phyloP scores from a whole-genome alignment of 73 alveolate genomes.

The Paramecium octaurelia region DNA sequence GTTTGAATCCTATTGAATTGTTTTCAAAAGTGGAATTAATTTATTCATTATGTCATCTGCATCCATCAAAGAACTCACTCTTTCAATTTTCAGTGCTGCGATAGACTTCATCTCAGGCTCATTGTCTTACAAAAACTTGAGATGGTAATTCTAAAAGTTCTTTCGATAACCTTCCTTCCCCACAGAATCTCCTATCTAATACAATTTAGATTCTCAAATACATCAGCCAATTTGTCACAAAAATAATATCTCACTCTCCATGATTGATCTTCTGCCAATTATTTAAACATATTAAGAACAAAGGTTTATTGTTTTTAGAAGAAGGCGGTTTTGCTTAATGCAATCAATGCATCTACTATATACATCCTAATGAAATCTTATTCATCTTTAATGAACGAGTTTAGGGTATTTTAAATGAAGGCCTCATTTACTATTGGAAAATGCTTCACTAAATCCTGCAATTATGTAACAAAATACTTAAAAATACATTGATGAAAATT shows the following conservation, averaged over 20 bases:
- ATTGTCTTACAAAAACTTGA: slow-evolving; percentile 46
- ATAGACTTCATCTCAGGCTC: slow-evolving; percentile 62
- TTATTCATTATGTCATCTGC: slow-evolving; percentile 44
- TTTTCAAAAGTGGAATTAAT: slow-evolving; percentile 43
- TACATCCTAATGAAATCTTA: slow-evolving; percentile 54
- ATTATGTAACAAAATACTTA: background rate
- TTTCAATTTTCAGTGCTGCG: slow-evolving; percentile 54
- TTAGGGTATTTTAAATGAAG: background rate
- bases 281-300: background rate
- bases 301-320: background rate
- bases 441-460: slow-evolving; percentile 53
- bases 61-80: slow-evolving; percentile 35
- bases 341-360: slow-evolving; percentile 51
- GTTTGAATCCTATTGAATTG: slow-evolving; percentile 8
- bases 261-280: slow-evolving; percentile 51
- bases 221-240: slow-evolving; percentile 62
- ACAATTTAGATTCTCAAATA: background rate
- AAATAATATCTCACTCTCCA: slow-evolving; percentile 65
- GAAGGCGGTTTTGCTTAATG: background rate
- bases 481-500: slow-evolving; percentile 48
- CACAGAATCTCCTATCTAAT: slow-evolving; percentile 48
- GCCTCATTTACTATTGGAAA: slow-evolving; percentile 29
- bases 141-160: slow-evolving; percentile 19
- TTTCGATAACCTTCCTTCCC: slow-evolving; percentile 52
- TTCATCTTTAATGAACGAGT: slow-evolving; percentile 53